Base-by-base conservation (phyloP, 148 eudicot species). In the Rhododendron henanense region DNA sequence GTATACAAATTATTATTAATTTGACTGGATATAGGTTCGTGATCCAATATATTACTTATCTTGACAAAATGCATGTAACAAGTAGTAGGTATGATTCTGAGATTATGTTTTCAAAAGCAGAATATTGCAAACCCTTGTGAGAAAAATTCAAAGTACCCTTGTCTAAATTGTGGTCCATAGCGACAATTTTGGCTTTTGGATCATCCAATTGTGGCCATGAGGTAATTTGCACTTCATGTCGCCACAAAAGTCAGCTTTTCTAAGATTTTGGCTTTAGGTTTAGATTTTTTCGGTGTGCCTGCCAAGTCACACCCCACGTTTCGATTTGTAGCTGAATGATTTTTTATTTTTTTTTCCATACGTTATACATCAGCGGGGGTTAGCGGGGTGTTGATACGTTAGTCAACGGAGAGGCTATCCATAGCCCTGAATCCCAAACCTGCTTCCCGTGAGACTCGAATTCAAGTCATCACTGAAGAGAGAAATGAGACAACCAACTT, bases 161-260 rank as follows among this genome's bases (percentile, higher is more conserved):
- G n/a, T 59, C 23, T 59, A 18, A 59, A 25, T 25, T 67, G 33
- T 11, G 33, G 33, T 28, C 74, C 16, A 67, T 2, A 67, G 16
- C 13, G 15, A 67, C 2, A 67, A 67, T 1, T 67, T 25, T 25
- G 74, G 71, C 31, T 65, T 65, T 65, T 65, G 1, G 74, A 4
- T 63, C 25, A 11, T 16, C 61, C 61, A 55, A 25, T 31, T 71
- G 53, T 79, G 37, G 35, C 48, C 19, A 78, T 79, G 59, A 48
- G 59, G 59, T 48, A 50, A 48, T 47, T 35, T 50, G 18, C 81
- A 41, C 81, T 78, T n/a, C 59, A n/a, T 79, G 37, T 79, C 28
- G 82, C 82, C 61, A 51, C 19, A 80, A 80, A 50, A 31, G 81
- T 78, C 81, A 78, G 81, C 81, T 47, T n/a, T 47, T 78, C 25